Percentiles rank a stretch among this genome's conserved stretches.
phyloP scores from a whole-genome alignment of 805 yeast species.

The Kuraishia molischiana region DNA sequence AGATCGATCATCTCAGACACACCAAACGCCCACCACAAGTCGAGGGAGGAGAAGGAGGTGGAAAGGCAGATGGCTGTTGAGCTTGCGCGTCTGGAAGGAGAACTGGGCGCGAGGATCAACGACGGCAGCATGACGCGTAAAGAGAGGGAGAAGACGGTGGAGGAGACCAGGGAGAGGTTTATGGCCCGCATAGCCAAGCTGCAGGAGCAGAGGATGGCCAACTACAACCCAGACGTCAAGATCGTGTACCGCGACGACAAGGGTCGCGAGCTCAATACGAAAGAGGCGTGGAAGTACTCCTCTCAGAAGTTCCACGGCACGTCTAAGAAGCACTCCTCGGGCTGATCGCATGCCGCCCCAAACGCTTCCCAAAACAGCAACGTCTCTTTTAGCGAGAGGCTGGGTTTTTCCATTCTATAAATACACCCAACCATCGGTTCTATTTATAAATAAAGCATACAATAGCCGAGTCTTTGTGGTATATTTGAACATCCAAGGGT shows the following conservation, averaged over 20 bases:
- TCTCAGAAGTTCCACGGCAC: constrained; percentile 73
- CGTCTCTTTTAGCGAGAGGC: too few relatives aligned
- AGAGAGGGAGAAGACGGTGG: constrained; percentile 2
- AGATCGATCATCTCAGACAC: constrained; percentile 3
- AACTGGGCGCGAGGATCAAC: neutral
- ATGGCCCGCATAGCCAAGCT: constrained; percentile 4
- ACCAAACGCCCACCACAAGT: constrained; percentile 5
- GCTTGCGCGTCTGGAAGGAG: constrained; percentile 3
- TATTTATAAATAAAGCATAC: too few relatives aligned
- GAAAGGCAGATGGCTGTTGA: constrained; percentile 5
- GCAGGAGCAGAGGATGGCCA: constrained; percentile 10
- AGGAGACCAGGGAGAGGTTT: constrained; percentile 1
- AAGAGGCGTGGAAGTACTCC: constrained; percentile 68
- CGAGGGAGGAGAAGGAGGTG: constrained; percentile 6
- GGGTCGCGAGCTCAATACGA: constrained; percentile 50
- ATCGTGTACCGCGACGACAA: constrained; percentile 53
- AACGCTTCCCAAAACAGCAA: too few relatives aligned
- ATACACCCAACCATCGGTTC: too few relatives aligned
- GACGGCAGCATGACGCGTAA: neutral
- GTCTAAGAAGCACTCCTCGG: too few relatives aligned
- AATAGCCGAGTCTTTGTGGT: too few relatives aligned
- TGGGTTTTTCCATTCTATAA: neutral
- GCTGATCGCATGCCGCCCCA: too few relatives aligned
- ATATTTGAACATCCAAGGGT: too few relatives aligned
- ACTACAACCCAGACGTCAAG: constrained; percentile 37